Evolutionary conservation across 805 yeast species (phyloP).

Genomic region (Jamesozyma gamospora): DNA sequence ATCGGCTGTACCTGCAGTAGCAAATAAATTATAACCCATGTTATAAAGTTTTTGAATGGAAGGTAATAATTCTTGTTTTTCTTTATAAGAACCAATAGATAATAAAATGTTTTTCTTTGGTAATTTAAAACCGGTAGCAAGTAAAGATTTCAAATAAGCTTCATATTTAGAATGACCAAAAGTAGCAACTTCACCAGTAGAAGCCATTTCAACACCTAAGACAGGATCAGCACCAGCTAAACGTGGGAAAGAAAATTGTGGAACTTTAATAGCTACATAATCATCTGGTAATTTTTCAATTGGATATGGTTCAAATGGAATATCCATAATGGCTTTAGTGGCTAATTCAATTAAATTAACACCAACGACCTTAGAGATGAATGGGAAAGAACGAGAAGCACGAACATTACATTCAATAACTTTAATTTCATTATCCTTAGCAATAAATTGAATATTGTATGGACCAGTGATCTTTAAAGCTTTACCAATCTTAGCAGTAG

Average conservation of each 20-base stretch:
- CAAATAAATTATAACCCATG: slow-evolving; percentile 84
- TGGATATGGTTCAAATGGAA: slow-evolving; percentile 85
- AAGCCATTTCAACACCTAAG: slow-evolving; percentile 97
- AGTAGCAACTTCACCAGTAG: slow-evolving; percentile 97
- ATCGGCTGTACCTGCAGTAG: slow-evolving; percentile 98
- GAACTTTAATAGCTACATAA: slow-evolving; percentile 93
- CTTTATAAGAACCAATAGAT: slow-evolving; percentile 94
- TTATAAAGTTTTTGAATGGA: slow-evolving; percentile 70
- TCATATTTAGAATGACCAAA: slow-evolving; percentile 95
- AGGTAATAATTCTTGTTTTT: slow-evolving; percentile 87
- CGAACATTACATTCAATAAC: slow-evolving; percentile 98
- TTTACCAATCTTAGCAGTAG: slow-evolving; percentile 91
- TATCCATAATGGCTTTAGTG: slow-evolving; percentile 85
- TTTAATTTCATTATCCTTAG: slow-evolving; percentile 90
- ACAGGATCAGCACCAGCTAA: slow-evolving; percentile 97
- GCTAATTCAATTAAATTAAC: slow-evolving; percentile 96
- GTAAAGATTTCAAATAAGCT: slow-evolving; percentile 88
- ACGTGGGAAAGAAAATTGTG: slow-evolving; percentile 95
- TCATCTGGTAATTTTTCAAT: slow-evolving; percentile 80
- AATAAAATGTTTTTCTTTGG: slow-evolving; percentile 91
- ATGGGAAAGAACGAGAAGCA: slow-evolving; percentile 99
- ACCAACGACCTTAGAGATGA: slow-evolving; percentile 94
- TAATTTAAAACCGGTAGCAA: slow-evolving; percentile 89
- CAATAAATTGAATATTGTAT: slow-evolving; percentile 91
- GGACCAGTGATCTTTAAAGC: slow-evolving; percentile 97